Evolutionary conservation across 306 rosid genomes (phyloP), one percentile per base, ranked within the genome.

Genomic region (Hylodesmum podocarpum): DNA sequence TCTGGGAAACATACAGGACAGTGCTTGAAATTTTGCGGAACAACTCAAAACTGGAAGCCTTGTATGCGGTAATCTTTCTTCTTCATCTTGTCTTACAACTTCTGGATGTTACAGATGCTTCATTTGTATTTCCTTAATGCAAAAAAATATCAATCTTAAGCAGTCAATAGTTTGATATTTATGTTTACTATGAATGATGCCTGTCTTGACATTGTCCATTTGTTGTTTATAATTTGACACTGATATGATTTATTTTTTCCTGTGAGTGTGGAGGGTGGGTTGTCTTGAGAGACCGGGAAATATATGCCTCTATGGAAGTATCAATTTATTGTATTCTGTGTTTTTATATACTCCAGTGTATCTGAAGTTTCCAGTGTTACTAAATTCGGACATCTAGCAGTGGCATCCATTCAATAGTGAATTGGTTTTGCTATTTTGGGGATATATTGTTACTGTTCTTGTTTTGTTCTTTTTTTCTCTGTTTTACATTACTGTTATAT

Each of bases 1-100:
- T 96, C 0, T 96, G 99, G 99, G 99, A 96, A 81, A 96, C 99
- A 6, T 96, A 96, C 68, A 78, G 99, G 77, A 96, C 99, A 0
- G 98, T 96, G 85, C 99, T 96, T 19, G 99, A 96, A 49, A 92
- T 96, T 62, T 55, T 96, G n/a, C 81, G 99, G 28, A 96, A 96
- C 84, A 96, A 96, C 85, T 96, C 99, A 2, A 96, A 96, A 76
- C 62, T 96, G 85, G 99, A 96, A 84, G 91, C 97, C 14, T 86
- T 96, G 15, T 96, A 96, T 80, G 99, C 99, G 80, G 99, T 96
- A 86, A 59, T 61, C 19, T 21, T 22, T 81, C 72, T 51, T 80
- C 37, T 28, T 22, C 25, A n/a, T n/a, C n/a, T n/a, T 8, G 27
- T 41, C 11, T 4, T 37, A 5, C 49, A 50, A 10, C 34, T 44